Base-by-base conservation (phyloP, 2,329 filamentous ascomycete species). In the Sarocladium strictum region DNA sequence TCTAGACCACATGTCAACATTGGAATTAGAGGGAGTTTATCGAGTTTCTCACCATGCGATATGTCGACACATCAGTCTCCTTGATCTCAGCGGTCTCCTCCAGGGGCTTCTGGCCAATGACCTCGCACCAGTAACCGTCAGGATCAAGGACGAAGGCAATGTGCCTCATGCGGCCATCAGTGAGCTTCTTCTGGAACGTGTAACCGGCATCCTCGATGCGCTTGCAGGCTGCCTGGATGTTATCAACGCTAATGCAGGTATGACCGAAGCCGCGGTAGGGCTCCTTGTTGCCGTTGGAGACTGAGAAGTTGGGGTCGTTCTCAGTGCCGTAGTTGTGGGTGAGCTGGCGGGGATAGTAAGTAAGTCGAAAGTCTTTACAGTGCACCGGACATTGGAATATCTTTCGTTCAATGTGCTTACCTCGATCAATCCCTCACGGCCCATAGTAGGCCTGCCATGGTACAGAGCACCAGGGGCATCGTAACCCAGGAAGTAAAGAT, bases 401-500 rank as follows among this genome's bases (percentile, higher is more conserved):
- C 23, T 11, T 29, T 14, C n/a, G 4, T 6, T 11, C 21, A 19
- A 33, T 12, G 3, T 14, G 21, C 32, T 24, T 35, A 53, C 50
- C 33, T 99, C 94, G 60, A 99, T 84, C 38, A 97, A 80, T 47
- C 90, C 94, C 71, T 96, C 87, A 54, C 94, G 87, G 71, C 96
- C 90, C 75, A 86, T 92, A 27, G 72, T 67, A 65, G 86, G 82
- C 59, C 85, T 85, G 64, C 86, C 87, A 55, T 81, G 76, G 10
- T 89, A 94, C n/a, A 83, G 74, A 14, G 93, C 87, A 35, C 81
- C 77, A 10, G 90, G 83, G 29, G 83, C 81, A 67, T 96, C 87
- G 73, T 95, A 97, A 57, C 86, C 91, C 57, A 99, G 79, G 75
- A 97, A 97, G 78, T 97, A 97, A 26, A 97, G 83, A 64, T 94